Evolutionary conservation across 139 green algal genomes (phyloP), one percentile per base, ranked within the genome.

Genomic region (Marvania coccoides): DNA sequence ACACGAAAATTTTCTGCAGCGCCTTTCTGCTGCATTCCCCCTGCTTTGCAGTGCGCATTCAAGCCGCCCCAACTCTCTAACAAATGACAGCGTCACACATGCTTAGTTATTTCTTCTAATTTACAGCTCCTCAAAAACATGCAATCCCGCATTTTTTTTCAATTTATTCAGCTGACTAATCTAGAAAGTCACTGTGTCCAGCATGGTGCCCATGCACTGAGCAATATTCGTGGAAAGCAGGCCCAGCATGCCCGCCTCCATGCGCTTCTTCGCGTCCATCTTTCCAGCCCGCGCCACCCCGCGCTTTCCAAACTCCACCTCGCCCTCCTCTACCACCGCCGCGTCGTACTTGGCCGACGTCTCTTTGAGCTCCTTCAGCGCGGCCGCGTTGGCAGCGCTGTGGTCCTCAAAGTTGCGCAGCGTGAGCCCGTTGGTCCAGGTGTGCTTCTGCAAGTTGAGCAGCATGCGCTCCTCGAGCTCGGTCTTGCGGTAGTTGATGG

Each of bases 401-500:
- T 90, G 77, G n/a, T 81, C 57, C 34, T 88, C 76, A 69, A 93
- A 94, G 45, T 79, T 64, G 26, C 46, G 65, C 69, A 99, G 78
- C 10, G 64, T 85, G 35, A 99, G 81, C 3, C 94, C 94, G 13
- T 88, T 74, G 0, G 86, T 90, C 94, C 94, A 99, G 6, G 84
- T 89, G 74, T 90, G 85, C 67, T 95, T 93, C 72, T 91, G 67
- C 74, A 99, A 78, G 82, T 98, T 98, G 28, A 98, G 77, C 66
- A 99, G 85, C 94, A 99, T 99, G 29, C 80, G 82, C 84, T 99
- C 94, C 86, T 99, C 94, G 60, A 98, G 83, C 81, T 94, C 87
- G 48, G 97, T 95, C 87, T 99, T 99, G 45, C 89, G 79, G 77
- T 99, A 99, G 73, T 92, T 96, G 75, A 99, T 99, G 53, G 83